Conservation (phyloP, 805 yeast genomes). For the Candida ficus region DNA sequence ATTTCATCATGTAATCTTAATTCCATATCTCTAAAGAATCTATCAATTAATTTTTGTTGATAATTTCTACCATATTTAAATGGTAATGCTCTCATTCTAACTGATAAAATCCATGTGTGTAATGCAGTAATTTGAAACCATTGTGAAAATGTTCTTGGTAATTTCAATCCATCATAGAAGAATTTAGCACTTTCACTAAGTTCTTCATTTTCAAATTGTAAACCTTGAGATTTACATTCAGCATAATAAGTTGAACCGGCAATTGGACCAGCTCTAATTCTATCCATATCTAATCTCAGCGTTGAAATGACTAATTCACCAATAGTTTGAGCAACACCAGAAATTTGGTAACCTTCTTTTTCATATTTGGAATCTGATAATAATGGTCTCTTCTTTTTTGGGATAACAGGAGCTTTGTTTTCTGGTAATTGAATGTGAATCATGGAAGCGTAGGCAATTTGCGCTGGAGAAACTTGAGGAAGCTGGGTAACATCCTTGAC, state of each 20-base stretch:
- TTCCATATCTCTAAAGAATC: conserved; percentile 88
- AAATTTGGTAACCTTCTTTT: conserved; percentile 32
- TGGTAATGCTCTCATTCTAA: conserved; percentile 96
- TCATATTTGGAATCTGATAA: conserved; percentile 36
- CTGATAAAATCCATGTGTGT: conserved; percentile 91
- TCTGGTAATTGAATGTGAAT: conserved; percentile 21
- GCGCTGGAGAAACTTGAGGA: conserved; percentile 15
- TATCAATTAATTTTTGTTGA: conserved; percentile 87
- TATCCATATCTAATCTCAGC: conserved; percentile 85
- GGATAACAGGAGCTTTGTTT: conserved; percentile 30
- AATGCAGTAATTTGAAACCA: conserved; percentile 91
- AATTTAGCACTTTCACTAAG: conserved; percentile 70
- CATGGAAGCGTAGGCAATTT: conserved; percentile 23
- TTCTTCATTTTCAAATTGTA: conserved; percentile 69
- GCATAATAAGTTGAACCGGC: conserved; percentile 88
- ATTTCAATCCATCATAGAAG: conserved; percentile 76
- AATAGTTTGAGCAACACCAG: conserved; percentile 47
- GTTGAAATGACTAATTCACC: conserved; percentile 59
- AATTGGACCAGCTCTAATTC: conserved; percentile 86
- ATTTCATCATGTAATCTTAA: conserved; percentile 78
- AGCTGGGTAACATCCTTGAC: conserved; percentile 4
- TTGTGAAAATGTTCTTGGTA: conserved; percentile 87
- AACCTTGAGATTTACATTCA: conserved; percentile 80
- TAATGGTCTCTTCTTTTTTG: conserved; percentile 28
- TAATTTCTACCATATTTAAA: conserved; percentile 82